Base-by-base conservation (phyloP, 1,284 basidiomycete species). In the Boletus albobrunnescens region DNA sequence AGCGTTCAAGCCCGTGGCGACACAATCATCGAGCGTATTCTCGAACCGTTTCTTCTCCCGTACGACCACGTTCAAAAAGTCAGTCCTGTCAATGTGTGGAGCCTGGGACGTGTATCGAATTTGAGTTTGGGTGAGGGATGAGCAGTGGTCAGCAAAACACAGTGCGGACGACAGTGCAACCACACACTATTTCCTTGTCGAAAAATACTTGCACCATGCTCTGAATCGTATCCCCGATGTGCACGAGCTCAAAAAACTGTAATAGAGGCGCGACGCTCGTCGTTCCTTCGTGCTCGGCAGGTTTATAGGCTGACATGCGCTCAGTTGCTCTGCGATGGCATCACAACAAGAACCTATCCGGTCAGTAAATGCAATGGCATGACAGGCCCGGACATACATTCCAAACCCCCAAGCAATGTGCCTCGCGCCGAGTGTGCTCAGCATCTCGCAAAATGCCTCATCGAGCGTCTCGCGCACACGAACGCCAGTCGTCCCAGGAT, bases 161-260 rank as follows among this genome's bases (percentile, higher is more conserved):
- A 19, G 37, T 26, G 20, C 17, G 16, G 26, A 56, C 27, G 26
- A 20, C 26, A 19, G 10, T 1, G 12, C 11, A 9, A 23, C 4
- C 3, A 45, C 76, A 23, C 46, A 88, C 90, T 63, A 98, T 72
- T 61, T 96, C 94, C 63, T 94, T 94, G 61, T 98, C 94, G 62
- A 94, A 99, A 68, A 95, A 99, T 2, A 98, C 95, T 57, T 98
- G 92, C 2, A 96, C 83, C 84, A 99, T 96, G 23, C 88, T 91
- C 69, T 94, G 91, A 42, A 99, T 97, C 16, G 92, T 99, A 66
- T 99, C 95, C 1, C 93, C 96, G 14, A 98, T 77, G 70, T 99
- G 95, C 0, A 96, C 94, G 14, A 99, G 76, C 72, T 98, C 95
- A 58, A 99, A 98, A 70, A 99, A 99, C 67, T 98, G 94, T 36